These are phyloP conservation scores for Epithele typhae DNA, from an alignment of 768 basidiomycete species.

Conservation along the genomic window DNA sequence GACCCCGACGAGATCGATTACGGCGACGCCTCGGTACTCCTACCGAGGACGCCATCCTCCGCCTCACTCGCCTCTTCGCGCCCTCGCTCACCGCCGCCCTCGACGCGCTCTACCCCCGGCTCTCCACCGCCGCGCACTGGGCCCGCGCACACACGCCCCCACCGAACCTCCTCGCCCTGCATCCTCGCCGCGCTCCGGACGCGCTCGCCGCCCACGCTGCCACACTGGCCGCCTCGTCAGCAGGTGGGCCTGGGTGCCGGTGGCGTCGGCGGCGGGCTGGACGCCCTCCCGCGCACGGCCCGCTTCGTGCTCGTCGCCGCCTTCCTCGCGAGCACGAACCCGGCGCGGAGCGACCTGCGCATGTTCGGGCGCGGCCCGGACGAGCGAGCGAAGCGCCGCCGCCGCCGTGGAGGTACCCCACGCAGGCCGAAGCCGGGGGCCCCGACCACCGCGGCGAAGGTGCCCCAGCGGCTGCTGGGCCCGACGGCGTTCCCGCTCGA, in stretches of 20 bases:
- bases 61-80: conserved; percentile 59
- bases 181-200: conserved; percentile 22
- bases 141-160: conserved; percentile 47
- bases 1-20: conserved; percentile 17
- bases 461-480: conserved; percentile 75
- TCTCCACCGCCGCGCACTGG: conserved; percentile 63
- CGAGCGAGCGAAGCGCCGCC: conserved; percentile 56
- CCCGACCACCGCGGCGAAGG: conserved; percentile 24
- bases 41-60: conserved; percentile 58
- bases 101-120: conserved; percentile 64
- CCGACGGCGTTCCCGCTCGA: conserved; percentile 78
- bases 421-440: conserved; percentile 20
- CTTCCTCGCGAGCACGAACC: conserved; percentile 84
- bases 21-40: conserved; percentile 24
- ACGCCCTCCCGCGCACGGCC: conserved; percentile 56
- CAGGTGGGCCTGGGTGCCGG: background rate
- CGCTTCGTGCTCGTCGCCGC: conserved; percentile 74
- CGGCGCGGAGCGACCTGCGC: conserved; percentile 70
- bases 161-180: conserved; percentile 31
- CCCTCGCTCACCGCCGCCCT: conserved; percentile 58
- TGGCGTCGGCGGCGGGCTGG: conserved; percentile 19
- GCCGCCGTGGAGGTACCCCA: conserved; percentile 32
- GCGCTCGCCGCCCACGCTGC: conserved; percentile 2
- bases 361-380: conserved; percentile 78
- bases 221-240: background rate